Percentiles rank a stretch among this genome's conserved stretches.
Evolutionary conservation across 176 grass and related monocot genomes (phyloP).

Genomic region (Oryza officinalis): DNA sequence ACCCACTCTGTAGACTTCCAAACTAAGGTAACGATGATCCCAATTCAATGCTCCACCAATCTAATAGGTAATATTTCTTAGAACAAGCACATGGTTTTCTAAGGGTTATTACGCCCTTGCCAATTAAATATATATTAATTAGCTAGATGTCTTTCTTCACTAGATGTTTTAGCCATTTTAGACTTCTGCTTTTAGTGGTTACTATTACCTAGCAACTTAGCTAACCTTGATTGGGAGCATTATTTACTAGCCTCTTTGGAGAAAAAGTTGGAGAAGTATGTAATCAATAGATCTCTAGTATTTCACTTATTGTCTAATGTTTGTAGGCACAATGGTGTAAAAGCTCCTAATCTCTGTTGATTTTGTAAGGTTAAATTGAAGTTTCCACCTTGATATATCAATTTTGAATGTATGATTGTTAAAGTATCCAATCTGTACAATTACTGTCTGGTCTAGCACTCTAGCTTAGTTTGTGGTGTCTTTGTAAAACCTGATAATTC

Average conservation of each 20-base stretch:
- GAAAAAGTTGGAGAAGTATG: neutral
- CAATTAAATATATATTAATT: neutral
- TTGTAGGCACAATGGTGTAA: neutral
- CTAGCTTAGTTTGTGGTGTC: neutral
- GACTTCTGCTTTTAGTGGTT: neutral
- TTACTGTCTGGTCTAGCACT: neutral
- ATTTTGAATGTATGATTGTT: neutral
- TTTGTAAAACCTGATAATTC: neutral
- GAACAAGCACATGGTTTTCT: neutral
- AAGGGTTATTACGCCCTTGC: neutral
- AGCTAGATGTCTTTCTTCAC: no score
- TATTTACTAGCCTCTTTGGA: neutral
- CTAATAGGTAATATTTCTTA: neutral
- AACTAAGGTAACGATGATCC: constrained; percentile 44
- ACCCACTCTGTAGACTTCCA: constrained; percentile 54
- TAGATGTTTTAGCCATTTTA: neutral
- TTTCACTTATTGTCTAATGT: neutral
- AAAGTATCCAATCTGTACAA: neutral
- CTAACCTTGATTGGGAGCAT: neutral
- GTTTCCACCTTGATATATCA: neutral
- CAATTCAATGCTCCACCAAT: neutral
- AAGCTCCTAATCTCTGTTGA: neutral
- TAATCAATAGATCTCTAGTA: neutral
- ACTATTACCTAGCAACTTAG: neutral
- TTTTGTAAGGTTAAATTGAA: neutral